Percentiles rank a stretch among this genome's conserved stretches.
Evolutionary conservation across 164 flowering plant species (phyloP).

Genomic region (Amborella trichopoda): DNA sequence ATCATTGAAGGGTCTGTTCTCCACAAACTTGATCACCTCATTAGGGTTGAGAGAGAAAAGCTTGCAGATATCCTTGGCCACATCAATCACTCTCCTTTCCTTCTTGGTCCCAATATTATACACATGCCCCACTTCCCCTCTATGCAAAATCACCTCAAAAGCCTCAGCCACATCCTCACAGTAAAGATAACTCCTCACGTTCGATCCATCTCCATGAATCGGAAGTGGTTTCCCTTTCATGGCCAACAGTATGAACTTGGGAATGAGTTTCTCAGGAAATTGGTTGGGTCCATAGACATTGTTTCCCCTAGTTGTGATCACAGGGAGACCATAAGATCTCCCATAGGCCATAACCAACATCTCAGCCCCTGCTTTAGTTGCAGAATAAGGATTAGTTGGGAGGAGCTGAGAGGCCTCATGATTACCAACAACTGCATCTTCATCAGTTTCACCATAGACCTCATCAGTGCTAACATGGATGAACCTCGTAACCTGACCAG

Average conservation of each 20-base stretch:
- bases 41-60: slow-evolving; percentile 49
- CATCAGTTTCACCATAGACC: slow-evolving; percentile 77
- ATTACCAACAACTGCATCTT: slow-evolving; percentile 71
- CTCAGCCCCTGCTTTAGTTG: slow-evolving; percentile 78
- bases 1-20: slow-evolving; percentile 65
- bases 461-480: slow-evolving; percentile 80
- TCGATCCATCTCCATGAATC: slow-evolving; percentile 71
- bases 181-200: slow-evolving; percentile 60
- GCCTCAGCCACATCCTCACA: slow-evolving; percentile 86
- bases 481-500: slow-evolving; percentile 65
- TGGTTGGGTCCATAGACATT: slow-evolving; percentile 79
- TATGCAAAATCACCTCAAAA: slow-evolving; percentile 64
- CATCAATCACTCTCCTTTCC: slow-evolving; percentile 71
- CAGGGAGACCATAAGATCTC: slow-evolving; percentile 63
- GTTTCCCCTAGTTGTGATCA: slow-evolving; percentile 68
- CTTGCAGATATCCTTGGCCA: slow-evolving; percentile 58
- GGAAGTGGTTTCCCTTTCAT: slow-evolving; percentile 60
- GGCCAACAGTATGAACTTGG: slow-evolving; percentile 65
- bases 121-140: slow-evolving; percentile 75
- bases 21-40: slow-evolving; percentile 42
- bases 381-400: slow-evolving; percentile 76
- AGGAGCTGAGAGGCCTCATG: slow-evolving; percentile 75
- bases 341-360: slow-evolving; percentile 89
- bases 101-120: slow-evolving; percentile 70
- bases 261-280: slow-evolving; percentile 68